Percentiles rank a stretch among this genome's conserved stretches.
phyloP scores from a whole-genome alignment of 345 rosid species.

The Pistacia vera region DNA sequence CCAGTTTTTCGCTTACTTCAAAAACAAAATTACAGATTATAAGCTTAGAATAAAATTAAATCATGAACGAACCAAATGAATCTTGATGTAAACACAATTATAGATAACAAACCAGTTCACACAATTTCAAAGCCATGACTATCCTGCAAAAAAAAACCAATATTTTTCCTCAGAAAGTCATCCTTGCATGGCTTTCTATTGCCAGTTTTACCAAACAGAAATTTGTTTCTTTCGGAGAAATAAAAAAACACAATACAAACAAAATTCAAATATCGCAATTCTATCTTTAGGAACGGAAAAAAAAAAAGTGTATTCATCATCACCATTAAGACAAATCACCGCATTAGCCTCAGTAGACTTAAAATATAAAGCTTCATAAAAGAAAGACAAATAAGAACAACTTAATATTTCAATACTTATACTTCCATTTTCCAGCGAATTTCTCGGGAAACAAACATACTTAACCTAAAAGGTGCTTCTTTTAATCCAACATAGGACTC shows the following conservation, averaged over 20 bases:
- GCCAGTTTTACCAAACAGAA: background rate
- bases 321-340: background rate
- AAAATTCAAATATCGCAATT: background rate
- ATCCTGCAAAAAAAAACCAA: background rate
- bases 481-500: background rate
- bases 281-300: background rate
- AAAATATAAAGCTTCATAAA: background rate
- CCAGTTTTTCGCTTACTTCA: background rate
- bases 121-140: background rate
- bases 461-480: background rate
- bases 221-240: too few species aligned
- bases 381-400: background rate
- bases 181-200: background rate
- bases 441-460: conserved; percentile 12
- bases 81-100: background rate
- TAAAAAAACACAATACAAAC: background rate
- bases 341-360: too few species aligned
- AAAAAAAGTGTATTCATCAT: background rate
- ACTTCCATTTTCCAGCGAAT: background rate
- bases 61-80: background rate
- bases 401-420: background rate
- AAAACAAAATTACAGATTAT: background rate
- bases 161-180: background rate
- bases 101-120: background rate
- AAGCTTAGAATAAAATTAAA: background rate